Evolutionary conservation across 768 basidiomycete genomes (phyloP).

Genomic region (Mycena chlorophos): DNA sequence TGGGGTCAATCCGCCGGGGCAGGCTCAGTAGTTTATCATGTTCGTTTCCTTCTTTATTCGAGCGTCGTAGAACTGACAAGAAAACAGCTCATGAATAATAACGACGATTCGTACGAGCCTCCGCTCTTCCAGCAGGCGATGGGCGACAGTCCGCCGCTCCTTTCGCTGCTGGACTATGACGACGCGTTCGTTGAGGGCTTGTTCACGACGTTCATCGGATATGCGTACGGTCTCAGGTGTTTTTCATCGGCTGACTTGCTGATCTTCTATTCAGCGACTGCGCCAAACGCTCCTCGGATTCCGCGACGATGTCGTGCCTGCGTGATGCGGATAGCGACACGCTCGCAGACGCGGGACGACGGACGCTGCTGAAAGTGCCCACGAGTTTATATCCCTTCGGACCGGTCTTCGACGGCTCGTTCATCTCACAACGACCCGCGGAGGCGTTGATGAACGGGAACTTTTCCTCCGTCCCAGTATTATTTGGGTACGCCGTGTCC

Average conservation of each 20-base stretch:
- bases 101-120: slow-evolving; percentile 22
- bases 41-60: slow-evolving; percentile 13
- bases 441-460: neutral
- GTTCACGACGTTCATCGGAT: slow-evolving; percentile 35
- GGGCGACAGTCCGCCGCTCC: slow-evolving; percentile 46
- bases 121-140: slow-evolving; percentile 41
- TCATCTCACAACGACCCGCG: neutral
- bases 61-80: neutral
- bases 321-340: neutral
- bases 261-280: neutral
- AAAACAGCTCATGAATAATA: slow-evolving; percentile 37
- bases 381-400: neutral
- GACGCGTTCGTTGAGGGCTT: slow-evolving; percentile 37
- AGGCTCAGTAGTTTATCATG: slow-evolving; percentile 44
- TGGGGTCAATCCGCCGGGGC: slow-evolving; percentile 47
- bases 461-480: neutral
- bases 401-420: neutral
- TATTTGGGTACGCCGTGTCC: neutral
- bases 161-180: slow-evolving; percentile 34
- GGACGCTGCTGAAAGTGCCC: neutral
- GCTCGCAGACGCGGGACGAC: neutral
- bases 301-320: neutral
- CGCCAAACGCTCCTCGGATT: neutral
- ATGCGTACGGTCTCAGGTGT: slow-evolving; percentile 35
- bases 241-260: neutral